Evolutionary conservation across 306 rosid species (phyloP).

Genomic region (Gastrolobium bilobum): DNA sequence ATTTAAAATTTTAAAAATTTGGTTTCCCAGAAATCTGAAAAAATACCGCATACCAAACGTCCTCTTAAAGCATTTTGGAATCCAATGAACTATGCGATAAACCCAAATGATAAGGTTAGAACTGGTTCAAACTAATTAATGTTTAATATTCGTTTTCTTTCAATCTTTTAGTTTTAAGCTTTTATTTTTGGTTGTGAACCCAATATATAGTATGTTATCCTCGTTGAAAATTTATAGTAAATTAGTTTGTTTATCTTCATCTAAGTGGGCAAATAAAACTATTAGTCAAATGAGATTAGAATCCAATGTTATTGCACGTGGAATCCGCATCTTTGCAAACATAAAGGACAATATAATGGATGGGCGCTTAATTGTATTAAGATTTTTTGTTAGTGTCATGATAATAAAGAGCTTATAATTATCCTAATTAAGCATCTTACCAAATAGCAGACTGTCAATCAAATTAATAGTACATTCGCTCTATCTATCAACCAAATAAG

Average conservation of each 20-base stretch:
- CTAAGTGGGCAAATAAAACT: background rate
- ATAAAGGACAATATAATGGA: background rate
- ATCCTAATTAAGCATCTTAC: background rate
- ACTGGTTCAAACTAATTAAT: too few species aligned
- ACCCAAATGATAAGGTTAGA: background rate
- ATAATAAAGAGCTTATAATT: background rate
- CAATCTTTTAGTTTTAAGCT: background rate
- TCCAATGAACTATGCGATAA: background rate
- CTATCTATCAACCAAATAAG: too few species aligned
- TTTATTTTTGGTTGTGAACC: background rate
- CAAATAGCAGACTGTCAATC: too few species aligned
- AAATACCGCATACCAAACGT: too few species aligned
- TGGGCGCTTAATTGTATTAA: background rate
- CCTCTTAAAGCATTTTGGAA: background rate
- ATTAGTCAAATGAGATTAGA: background rate
- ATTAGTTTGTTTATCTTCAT: background rate
- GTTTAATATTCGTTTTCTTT: background rate
- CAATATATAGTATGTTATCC: background rate
- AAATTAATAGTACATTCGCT: too few species aligned
- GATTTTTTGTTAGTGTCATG: background rate
- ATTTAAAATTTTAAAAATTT: too few species aligned
- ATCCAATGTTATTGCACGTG: conserved; percentile 7
- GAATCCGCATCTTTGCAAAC: background rate
- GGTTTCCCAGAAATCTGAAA: too few species aligned
- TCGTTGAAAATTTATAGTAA: background rate